phyloP scores from a whole-genome alignment of 495 filamentous ascomycete genomes.

The Aspergillus mulundensis region DNA sequence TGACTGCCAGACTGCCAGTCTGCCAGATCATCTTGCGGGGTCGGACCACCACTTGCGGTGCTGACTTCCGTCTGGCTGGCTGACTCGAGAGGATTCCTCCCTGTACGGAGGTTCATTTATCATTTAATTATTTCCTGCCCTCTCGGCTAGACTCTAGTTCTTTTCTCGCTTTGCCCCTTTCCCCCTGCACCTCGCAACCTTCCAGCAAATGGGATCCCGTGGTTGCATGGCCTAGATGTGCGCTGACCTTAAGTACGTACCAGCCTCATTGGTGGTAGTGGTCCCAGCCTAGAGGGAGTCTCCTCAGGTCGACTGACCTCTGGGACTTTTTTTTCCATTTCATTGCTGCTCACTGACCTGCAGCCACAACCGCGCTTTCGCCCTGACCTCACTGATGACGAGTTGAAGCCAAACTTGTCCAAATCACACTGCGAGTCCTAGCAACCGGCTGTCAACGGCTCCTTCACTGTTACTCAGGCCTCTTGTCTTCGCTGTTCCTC shows the following conservation, averaged over 20 bases:
- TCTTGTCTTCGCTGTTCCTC: neutral
- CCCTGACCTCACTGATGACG: neutral
- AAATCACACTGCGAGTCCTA: neutral
- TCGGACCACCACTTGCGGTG: neutral
- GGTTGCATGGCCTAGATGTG: conserved; percentile 1
- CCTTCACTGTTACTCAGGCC: neutral
- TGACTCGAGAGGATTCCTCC: conserved; percentile 1
- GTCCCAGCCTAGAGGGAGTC: neutral
- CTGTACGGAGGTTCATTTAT: neutral
- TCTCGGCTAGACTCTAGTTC: neutral
- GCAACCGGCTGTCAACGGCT: neutral
- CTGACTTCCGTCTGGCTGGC: conserved; percentile 6
- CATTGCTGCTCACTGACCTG: neutral
- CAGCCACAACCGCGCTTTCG: neutral
- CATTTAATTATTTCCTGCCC: neutral
- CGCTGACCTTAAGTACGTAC: neutral
- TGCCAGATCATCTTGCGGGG: conserved; percentile 13
- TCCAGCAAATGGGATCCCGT: conserved; percentile 3
- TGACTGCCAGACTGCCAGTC: neutral
- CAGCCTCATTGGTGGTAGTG: conserved; percentile 6
- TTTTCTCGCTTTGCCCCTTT: conserved; percentile 3
- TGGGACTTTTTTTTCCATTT: neutral
- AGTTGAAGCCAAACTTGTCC: neutral
- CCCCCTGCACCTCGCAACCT: conserved; percentile 2
- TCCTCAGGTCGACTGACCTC: neutral